Evolutionary conservation across 73 alveolate species (phyloP).

Genomic region (Breviolum minutum): DNA sequence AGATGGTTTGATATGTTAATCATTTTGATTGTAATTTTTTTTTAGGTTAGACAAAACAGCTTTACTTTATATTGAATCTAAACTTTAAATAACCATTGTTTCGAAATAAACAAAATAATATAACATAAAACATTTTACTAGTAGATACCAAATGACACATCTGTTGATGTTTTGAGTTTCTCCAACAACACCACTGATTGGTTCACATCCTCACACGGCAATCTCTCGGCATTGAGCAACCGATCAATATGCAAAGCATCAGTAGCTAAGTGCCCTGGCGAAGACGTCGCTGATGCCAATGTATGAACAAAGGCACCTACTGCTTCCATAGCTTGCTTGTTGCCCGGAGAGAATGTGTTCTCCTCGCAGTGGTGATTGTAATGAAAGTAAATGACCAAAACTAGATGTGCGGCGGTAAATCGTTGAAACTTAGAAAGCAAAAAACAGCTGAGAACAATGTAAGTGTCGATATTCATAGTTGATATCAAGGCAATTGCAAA

Average conservation of each 20-base stretch:
- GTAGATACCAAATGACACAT: neutral
- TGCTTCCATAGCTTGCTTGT: neutral
- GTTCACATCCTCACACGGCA: neutral
- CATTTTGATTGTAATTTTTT: neutral
- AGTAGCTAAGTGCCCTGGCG: neutral
- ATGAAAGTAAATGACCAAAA: neutral
- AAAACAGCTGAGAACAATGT: neutral
- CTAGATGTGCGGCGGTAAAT: neutral
- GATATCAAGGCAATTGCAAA: neutral
- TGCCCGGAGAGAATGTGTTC: neutral
- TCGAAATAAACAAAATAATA: no score
- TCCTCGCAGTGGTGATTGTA: neutral
- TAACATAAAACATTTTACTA: no score
- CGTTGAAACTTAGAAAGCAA: neutral
- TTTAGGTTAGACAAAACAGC: neutral
- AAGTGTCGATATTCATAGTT: neutral
- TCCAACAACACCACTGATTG: neutral
- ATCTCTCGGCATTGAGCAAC: neutral
- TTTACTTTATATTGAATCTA: neutral
- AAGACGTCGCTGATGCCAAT: neutral
- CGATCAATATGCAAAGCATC: neutral
- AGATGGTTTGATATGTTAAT: neutral
- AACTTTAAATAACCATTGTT: no score
- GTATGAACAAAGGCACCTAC: neutral
- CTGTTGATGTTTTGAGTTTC: neutral